A percentile compares a stretch with the other conserved stretches of the same genome.
These are phyloP conservation scores for Globisporangium nagaii DNA, from an alignment of 352 stramenopile species.

Conservation along the genomic window DNA sequence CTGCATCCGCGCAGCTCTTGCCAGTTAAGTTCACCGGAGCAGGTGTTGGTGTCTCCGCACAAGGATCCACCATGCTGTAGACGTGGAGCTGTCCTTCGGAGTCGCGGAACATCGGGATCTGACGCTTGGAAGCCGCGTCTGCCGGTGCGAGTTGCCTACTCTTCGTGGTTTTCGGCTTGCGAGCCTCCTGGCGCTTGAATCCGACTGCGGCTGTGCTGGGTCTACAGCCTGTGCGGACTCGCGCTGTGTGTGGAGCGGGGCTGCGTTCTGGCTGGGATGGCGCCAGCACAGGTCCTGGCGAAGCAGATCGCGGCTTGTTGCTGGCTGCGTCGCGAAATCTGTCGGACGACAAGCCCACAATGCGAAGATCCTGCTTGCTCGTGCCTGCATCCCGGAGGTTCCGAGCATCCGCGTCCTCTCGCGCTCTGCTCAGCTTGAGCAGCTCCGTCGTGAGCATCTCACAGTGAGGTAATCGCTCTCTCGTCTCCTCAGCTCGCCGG, in stretches of 20 bases:
- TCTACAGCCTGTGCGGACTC: too few relatives aligned
- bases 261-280: too few relatives aligned
- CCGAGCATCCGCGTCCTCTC: neutral
- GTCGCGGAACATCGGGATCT: constrained; percentile 13
- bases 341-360: constrained; percentile 1
- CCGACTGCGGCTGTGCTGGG: neutral
- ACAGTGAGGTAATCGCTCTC: neutral
- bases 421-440: neutral
- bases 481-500: neutral
- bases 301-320: neutral
- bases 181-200: neutral
- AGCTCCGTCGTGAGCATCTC: neutral
- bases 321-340: neutral
- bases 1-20: neutral
- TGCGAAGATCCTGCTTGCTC: neutral
- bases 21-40: neutral
- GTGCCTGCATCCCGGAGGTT: neutral
- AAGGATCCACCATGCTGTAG: constrained; percentile 35
- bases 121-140: neutral
- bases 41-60: neutral
- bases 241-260: too few relatives aligned
- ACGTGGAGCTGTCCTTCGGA: constrained; percentile 18
- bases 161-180: constrained; percentile 3
- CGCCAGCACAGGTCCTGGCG: neutral
- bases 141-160: neutral